Conservation (phyloP, 2,329 filamentous ascomycete species). For the Chalaropsis ovoidea region DNA sequence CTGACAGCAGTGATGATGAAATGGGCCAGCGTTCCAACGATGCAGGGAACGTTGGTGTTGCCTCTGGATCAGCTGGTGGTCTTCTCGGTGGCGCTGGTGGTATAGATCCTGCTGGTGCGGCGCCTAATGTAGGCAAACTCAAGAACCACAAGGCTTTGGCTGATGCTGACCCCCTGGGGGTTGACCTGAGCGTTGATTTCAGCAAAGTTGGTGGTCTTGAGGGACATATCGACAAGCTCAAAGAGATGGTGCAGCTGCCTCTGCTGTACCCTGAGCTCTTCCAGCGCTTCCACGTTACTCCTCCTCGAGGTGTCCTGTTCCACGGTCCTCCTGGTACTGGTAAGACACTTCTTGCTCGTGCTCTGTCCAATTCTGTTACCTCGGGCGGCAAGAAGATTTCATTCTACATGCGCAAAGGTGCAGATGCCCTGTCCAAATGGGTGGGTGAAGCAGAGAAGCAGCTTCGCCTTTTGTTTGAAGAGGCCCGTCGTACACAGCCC, state of each 20-base stretch:
- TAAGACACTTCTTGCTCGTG: constrained; percentile 91
- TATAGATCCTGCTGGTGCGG: constrained; percentile 36
- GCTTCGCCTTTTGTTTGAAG: constrained; percentile 84
- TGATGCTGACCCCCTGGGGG: constrained; percentile 87
- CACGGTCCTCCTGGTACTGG: constrained; percentile 95
- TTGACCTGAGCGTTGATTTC: constrained; percentile 87
- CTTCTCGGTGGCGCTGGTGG: constrained; percentile 36
- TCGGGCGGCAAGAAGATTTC: constrained; percentile 88
- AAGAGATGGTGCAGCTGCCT: constrained; percentile 96
- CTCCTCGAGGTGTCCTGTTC: constrained; percentile 88
- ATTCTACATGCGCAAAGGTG: constrained; percentile 98
- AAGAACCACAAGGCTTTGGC: constrained; percentile 87
- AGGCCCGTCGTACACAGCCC: constrained; percentile 87
- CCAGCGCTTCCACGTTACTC: constrained; percentile 79
- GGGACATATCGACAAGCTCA: constrained; percentile 89
- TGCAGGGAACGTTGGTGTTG: constrained; percentile 53
- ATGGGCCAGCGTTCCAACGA: constrained; percentile 50
- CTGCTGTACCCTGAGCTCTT: constrained; percentile 93
- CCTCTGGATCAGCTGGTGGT: constrained; percentile 43
- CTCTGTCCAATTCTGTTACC: constrained; percentile 81
- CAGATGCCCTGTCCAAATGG: constrained; percentile 96
- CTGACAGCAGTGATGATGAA: constrained; percentile 95
- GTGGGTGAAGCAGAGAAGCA: constrained; percentile 96
- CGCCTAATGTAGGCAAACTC: constrained; percentile 78
- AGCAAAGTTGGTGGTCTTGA: constrained; percentile 87